Base-by-base conservation (phyloP, 495 filamentous ascomycete species). In the Hyphodiscus hymeniophilus region DNA sequence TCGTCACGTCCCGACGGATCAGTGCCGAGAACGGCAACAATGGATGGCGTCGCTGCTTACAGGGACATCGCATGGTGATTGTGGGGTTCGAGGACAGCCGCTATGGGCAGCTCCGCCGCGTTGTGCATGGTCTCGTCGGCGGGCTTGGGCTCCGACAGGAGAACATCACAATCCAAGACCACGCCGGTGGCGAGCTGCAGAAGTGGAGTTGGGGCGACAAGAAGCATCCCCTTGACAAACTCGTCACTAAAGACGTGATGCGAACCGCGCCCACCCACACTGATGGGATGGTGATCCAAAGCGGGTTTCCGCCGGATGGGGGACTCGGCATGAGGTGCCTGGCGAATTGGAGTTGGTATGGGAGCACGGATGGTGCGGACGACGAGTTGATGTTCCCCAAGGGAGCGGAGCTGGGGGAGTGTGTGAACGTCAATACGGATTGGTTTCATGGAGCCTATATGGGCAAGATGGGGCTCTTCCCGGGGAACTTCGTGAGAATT, bases 331-430 rank as follows among this genome's bases (percentile, higher is more conserved):
- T 80, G 31, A 58, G 69, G 13, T 75, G 76, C n/a, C 50, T 71
- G 13, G 85, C 87, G 0, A 49, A 67, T 16, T 95, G 86, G 84
- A 68, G 74, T 6, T 94, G 80, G 70, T 88, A 81, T 56, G 87
- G 86, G 0, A 67, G 63, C 7, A 74, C 73, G 5, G 60, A 59
- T 0, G 34, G 18, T 13, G 78, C 69, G 5, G 63, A 60, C 5
- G 84, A 94, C 62, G 89, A 95, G 69, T 60, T 95, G 43, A 66
- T 77, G 55, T 95, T 95, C 56, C 89, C 89, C 2, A 82, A 77
- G 47, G 81, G 83, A 4, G 87, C 89, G 0, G 85, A 91, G 63
- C 75, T 95, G 10, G 70, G 72, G 2, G 89, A 95, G 69, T 79
- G 79, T 28, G 79, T 86, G 64, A 81, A 86, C 62, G 77, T 90